phyloP scores from a whole-genome alignment of 805 yeast genomes.

The Hanseniaspora osmophila region DNA sequence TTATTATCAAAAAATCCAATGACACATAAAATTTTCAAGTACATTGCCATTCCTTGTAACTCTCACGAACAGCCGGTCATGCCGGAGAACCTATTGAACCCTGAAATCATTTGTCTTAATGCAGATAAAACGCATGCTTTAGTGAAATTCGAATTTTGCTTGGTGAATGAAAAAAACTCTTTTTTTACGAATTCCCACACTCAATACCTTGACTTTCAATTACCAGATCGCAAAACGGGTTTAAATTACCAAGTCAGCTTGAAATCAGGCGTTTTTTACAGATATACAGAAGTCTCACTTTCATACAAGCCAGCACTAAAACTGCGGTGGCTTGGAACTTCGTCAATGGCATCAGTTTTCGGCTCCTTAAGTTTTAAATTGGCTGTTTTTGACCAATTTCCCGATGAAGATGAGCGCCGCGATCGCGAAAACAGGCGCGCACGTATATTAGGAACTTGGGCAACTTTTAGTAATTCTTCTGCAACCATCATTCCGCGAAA shows the following conservation, averaged over 20 bases:
- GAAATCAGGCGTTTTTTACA: not conserved
- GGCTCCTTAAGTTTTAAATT: conserved; percentile 24
- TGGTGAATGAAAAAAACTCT: conserved; percentile 14
- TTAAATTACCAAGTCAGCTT: not conserved
- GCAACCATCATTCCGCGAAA: conserved; percentile 15
- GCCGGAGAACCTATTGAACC: conserved; percentile 6
- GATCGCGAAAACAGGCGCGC: too few relatives aligned
- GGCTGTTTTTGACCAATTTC: conserved; percentile 20
- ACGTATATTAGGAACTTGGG: conserved; percentile 6
- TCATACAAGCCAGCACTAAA: conserved; percentile 11
- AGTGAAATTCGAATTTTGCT: conserved; percentile 22
- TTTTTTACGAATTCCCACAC: not conserved
- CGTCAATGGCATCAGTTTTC: conserved; percentile 23
- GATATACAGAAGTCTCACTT: not conserved
- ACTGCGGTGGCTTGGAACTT: conserved; percentile 28
- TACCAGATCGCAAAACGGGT: not conserved
- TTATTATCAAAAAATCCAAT: conserved; percentile 20
- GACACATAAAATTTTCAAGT: conserved; percentile 19
- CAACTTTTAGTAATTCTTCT: conserved; percentile 10
- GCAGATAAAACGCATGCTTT: conserved; percentile 5
- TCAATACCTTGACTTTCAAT: not conserved
- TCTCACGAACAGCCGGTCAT: conserved; percentile 6
- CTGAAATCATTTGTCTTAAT: conserved; percentile 5
- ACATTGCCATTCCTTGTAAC: conserved; percentile 6
- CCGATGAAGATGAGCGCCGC: conserved; percentile 10